Conservation (phyloP, 768 basidiomycete genomes). For the Boletus vermiculosoides region DNA sequence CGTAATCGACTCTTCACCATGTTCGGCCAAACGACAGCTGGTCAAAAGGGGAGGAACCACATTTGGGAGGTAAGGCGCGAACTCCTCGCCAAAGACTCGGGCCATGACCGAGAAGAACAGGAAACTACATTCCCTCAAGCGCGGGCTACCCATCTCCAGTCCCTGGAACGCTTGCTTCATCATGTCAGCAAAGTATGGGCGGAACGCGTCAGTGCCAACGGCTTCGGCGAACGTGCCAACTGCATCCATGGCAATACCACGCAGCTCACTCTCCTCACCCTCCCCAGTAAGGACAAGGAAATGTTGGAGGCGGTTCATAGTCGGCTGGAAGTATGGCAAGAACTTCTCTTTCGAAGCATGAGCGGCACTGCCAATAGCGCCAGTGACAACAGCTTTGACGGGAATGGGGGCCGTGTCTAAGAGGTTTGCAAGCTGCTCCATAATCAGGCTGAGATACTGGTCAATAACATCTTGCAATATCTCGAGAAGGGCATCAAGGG, state of each 20-base stretch:
- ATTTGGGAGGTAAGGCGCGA: constrained; percentile 79
- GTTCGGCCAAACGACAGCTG: constrained; percentile 82
- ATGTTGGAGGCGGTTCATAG: constrained; percentile 83
- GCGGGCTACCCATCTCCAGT: constrained; percentile 79
- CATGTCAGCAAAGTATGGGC: constrained; percentile 93
- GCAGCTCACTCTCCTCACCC: constrained; percentile 90
- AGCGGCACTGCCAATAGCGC: constrained; percentile 96
- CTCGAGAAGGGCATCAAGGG: constrained; percentile 94
- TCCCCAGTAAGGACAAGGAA: constrained; percentile 85
- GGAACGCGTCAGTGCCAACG: constrained; percentile 90
- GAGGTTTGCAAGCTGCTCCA: constrained; percentile 87
- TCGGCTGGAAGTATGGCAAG: constrained; percentile 90
- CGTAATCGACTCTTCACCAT: constrained; percentile 55
- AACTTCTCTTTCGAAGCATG: constrained; percentile 93
- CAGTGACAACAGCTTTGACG: constrained; percentile 93
- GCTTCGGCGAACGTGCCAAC: constrained; percentile 98
- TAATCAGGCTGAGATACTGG: constrained; percentile 88
- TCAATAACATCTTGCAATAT: constrained; percentile 89
- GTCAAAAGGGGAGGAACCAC: constrained; percentile 84
- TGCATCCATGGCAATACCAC: constrained; percentile 98
- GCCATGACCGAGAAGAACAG: constrained; percentile 99
- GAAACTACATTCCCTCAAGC: constrained; percentile 93
- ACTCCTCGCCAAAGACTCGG: constrained; percentile 93
- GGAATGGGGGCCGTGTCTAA: constrained; percentile 83
- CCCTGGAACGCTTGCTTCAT: constrained; percentile 95